Evolutionary conservation across 2,329 filamentous ascomycete species (phyloP).

Genomic region (Xenoacremonium recifei): DNA sequence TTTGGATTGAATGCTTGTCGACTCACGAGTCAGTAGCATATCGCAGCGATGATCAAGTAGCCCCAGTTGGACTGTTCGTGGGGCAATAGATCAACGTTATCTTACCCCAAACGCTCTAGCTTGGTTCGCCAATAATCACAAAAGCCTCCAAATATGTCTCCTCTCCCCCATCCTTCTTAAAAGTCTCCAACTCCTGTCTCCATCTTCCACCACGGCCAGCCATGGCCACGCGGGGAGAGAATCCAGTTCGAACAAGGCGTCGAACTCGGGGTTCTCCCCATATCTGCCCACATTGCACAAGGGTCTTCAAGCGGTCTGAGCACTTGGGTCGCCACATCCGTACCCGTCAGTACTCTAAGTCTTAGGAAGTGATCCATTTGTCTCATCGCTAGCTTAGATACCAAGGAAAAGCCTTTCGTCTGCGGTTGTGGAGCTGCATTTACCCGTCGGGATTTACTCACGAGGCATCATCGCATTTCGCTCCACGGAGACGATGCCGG

Average conservation of each 20-base stretch:
- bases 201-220: conserved; percentile 8
- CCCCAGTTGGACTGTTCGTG: no score
- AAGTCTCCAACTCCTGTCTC: conserved; percentile 9
- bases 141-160: no score
- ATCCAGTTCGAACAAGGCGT: conserved; percentile 3
- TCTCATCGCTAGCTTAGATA: conserved; percentile 31
- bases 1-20: no score
- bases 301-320: conserved; percentile 45
- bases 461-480: conserved; percentile 41
- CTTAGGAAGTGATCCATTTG: background rate
- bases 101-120: conserved; percentile 5
- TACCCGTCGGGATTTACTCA: conserved; percentile 43
- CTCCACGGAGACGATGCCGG: conserved; percentile 31
- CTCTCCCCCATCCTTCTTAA: background rate
- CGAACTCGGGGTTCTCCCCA: conserved; percentile 19
- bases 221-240: conserved; percentile 1
- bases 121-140: background rate
- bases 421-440: conserved; percentile 45
- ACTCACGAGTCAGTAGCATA: no score
- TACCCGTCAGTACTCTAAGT: conserved; percentile 36
- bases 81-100: conserved; percentile 1
- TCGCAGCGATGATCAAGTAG: no score
- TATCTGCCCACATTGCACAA: conserved; percentile 40
- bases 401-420: conserved; percentile 47
- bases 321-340: conserved; percentile 45